A percentile compares a stretch with the other conserved stretches of the same genome.
These are phyloP conservation scores for Scutellaria barbata DNA, from an alignment of 257 asterid genomes.

Conservation along the genomic window DNA sequence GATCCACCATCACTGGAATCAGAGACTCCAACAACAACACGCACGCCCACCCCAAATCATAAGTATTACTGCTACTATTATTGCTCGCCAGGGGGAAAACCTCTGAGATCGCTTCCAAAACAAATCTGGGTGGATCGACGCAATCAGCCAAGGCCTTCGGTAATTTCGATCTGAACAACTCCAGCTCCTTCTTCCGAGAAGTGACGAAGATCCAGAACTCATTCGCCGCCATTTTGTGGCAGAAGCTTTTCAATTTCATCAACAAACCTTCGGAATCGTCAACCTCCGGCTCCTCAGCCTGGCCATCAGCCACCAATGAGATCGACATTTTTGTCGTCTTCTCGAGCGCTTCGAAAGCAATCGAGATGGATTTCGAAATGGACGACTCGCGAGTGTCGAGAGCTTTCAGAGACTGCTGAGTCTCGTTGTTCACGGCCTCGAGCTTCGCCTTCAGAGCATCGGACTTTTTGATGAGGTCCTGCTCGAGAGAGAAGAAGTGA, in stretches of 20 bases:
- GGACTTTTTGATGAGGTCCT: conserved; percentile 72
- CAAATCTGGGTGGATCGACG: conserved; percentile 93
- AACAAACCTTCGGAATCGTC: conserved; percentile 71
- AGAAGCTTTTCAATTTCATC: conserved; percentile 58
- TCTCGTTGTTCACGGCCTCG: conserved; percentile 52
- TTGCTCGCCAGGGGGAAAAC: conserved; percentile 72
- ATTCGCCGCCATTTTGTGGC: conserved; percentile 68
- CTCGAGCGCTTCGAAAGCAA: conserved; percentile 51
- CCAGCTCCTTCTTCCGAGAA: conserved; percentile 83
- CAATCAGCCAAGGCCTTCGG: conserved; percentile 74
- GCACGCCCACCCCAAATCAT: conserved; percentile 99
- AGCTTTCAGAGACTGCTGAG: conserved; percentile 59
- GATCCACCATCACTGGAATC: conserved; percentile 97
- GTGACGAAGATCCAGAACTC: conserved; percentile 77
- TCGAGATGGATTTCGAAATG: conserved; percentile 61
- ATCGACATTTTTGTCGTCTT: conserved; percentile 46
- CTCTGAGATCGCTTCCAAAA: conserved; percentile 87
- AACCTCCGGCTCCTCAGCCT: conserved; percentile 51
- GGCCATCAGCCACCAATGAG: conserved; percentile 28
- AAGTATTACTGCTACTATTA: conserved; percentile 29
- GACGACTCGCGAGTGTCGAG: conserved; percentile 80
- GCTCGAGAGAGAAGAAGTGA: conserved; percentile 87
- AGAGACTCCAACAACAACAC: conserved; percentile 89
- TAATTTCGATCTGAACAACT: conserved; percentile 56
- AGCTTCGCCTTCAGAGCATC: conserved; percentile 66